Conservation (phyloP, 2,329 filamentous ascomycete species). For the Fusarium decemcellulare region DNA sequence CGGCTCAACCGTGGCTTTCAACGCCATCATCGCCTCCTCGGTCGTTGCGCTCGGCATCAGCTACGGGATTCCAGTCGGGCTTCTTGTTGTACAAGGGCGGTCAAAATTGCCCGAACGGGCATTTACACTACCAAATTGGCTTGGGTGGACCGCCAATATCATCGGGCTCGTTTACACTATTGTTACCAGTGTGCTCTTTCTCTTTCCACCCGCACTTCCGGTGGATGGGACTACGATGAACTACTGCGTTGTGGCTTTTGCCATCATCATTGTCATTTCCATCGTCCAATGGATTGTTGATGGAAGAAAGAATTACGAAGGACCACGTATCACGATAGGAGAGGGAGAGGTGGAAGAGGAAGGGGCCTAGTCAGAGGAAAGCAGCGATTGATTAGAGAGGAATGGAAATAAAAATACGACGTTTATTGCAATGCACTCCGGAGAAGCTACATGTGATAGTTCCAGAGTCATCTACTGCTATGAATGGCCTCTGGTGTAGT, state of each 20-base stretch:
- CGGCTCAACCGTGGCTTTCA: slow-evolving; percentile 75
- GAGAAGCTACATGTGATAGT: too few relatives aligned
- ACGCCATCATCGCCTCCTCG: slow-evolving; percentile 78
- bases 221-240: slow-evolving; percentile 79
- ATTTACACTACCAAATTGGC: slow-evolving; percentile 51
- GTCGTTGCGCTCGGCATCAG: slow-evolving; percentile 81
- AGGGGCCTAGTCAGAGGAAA: too few relatives aligned
- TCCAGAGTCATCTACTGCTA: too few relatives aligned
- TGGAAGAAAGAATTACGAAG: slow-evolving; percentile 58
- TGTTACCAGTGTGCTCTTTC: slow-evolving; percentile 79
- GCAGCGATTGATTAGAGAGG: too few relatives aligned
- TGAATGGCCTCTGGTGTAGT: too few relatives aligned
- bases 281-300: slow-evolving; percentile 61
- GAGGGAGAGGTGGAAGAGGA: slow-evolving; percentile 12
- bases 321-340: slow-evolving; percentile 30
- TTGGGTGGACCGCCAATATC: slow-evolving; percentile 55
- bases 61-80: slow-evolving; percentile 80
- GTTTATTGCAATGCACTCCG: too few relatives aligned
- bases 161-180: slow-evolving; percentile 73
- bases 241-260: slow-evolving; percentile 63
- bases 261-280: slow-evolving; percentile 60
- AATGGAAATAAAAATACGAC: too few relatives aligned
- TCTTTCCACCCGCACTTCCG: slow-evolving; percentile 77
- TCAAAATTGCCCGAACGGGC: slow-evolving; percentile 70
- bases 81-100: slow-evolving; percentile 77